Conservation (phyloP, 2,329 filamentous ascomycete genomes). For the Paecilomyces sp. region DNA sequence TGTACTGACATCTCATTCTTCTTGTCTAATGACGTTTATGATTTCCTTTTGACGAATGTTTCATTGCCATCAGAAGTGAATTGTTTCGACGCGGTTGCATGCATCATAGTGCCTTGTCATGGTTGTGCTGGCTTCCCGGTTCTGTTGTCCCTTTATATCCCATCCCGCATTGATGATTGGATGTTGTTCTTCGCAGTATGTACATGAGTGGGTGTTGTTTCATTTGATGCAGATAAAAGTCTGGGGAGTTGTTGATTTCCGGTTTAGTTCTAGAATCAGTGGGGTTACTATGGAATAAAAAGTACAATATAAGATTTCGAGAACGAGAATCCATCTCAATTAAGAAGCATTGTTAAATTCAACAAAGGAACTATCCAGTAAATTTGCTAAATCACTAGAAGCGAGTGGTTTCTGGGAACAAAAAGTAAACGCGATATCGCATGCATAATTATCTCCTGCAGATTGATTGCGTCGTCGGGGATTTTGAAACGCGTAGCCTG, state of each 20-base stretch:
- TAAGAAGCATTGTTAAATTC: too few relatives aligned
- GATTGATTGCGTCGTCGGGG: too few relatives aligned
- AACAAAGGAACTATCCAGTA: too few relatives aligned
- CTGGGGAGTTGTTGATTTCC: background rate
- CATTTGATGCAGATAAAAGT: background rate
- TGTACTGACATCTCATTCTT: background rate
- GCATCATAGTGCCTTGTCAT: background rate
- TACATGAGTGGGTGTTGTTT: background rate
- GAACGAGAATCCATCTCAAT: background rate
- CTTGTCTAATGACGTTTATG: constrained; percentile 7
- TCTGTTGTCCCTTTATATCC: background rate
- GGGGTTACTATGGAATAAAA: background rate
- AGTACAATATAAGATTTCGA: background rate
- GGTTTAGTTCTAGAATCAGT: background rate
- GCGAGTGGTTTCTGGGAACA: too few relatives aligned
- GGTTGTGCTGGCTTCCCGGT: background rate
- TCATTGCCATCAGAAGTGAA: background rate
- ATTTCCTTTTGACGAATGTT: constrained; percentile 4
- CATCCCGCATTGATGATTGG: background rate
- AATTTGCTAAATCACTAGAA: too few relatives aligned
- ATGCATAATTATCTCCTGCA: too few relatives aligned
- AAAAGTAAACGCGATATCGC: too few relatives aligned
- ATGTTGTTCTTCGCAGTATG: background rate
- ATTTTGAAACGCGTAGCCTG: background rate
- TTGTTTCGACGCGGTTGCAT: background rate